Conservation (phyloP, 2,329 filamentous ascomycete genomes). For the Diaporthe sp. region DNA sequence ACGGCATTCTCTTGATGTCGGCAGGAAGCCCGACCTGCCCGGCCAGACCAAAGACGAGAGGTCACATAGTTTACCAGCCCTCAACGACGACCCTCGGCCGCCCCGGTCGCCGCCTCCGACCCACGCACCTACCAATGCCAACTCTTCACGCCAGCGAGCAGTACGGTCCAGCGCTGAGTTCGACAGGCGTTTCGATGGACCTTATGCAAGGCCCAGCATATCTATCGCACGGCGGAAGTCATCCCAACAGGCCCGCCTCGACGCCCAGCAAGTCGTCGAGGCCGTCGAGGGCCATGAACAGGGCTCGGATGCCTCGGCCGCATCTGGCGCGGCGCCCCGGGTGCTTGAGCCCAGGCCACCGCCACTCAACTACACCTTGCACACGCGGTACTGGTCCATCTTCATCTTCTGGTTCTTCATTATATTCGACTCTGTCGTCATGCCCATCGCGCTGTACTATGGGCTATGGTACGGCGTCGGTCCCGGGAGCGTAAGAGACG, state of each 20-base stretch:
- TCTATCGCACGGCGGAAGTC: constrained; percentile 37
- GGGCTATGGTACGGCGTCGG: constrained; percentile 55
- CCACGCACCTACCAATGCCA: constrained; percentile 25
- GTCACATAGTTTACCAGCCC: constrained; percentile 26
- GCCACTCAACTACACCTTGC: constrained; percentile 48
- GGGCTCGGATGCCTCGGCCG: background rate
- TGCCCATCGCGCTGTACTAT: constrained; percentile 65
- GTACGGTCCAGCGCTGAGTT: constrained; percentile 40
- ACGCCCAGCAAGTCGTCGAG: constrained; percentile 1
- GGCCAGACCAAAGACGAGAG: background rate
- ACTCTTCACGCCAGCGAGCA: constrained; percentile 20
- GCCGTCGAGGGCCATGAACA: background rate
- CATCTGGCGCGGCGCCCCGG: constrained; percentile 22
- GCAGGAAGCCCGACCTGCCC: background rate
- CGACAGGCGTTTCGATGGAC: constrained; percentile 41
- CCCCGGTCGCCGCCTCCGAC: constrained; percentile 28
- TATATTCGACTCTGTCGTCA: constrained; percentile 57
- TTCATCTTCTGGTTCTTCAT: constrained; percentile 58
- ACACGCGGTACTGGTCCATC: constrained; percentile 53
- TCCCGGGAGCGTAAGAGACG: constrained; percentile 45
- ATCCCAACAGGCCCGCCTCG: constrained; percentile 19
- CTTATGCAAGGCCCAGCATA: constrained; percentile 41
- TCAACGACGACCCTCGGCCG: constrained; percentile 2
- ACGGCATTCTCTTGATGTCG: constrained; percentile 29
- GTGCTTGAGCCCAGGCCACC: constrained; percentile 34